Evolutionary conservation across 2,329 filamentous ascomycete species (phyloP).

Genomic region (Hymenoscyphus salicellus): DNA sequence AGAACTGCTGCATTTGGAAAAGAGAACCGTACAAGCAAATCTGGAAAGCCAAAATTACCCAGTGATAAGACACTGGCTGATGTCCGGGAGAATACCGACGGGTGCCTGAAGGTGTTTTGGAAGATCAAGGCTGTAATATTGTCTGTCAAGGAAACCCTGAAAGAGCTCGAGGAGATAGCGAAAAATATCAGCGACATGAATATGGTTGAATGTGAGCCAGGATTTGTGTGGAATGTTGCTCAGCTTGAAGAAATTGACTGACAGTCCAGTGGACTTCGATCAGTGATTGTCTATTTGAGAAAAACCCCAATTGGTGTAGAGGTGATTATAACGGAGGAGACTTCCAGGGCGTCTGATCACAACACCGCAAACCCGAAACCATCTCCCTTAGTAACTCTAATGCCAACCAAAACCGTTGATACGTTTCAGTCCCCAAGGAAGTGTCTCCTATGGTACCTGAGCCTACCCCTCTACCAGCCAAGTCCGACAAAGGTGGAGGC

Average conservation of each 20-base stretch:
- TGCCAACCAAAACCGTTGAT: neutral
- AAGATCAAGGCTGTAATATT: neutral
- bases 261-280: conserved; percentile 1
- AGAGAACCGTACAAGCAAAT: neutral
- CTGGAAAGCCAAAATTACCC: neutral
- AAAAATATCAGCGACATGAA: conserved; percentile 2
- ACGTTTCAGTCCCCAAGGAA: neutral
- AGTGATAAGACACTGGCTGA: neutral
- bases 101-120: conserved; percentile 2
- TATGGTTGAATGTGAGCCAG: neutral
- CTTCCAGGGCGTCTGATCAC: neutral
- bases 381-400: neutral
- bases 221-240: conserved; percentile 4
- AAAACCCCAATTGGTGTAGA: neutral
- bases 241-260: conserved; percentile 5
- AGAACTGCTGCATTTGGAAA: neutral
- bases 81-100: neutral
- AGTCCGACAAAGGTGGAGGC: neutral
- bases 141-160: neutral
- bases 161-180: neutral
- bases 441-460: too few species aligned
- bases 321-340: neutral
- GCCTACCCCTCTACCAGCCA: neutral
- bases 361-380: neutral
- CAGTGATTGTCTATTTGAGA: conserved; percentile 6